These are phyloP conservation scores for Cyclocybe aegerita DNA, from an alignment of 768 basidiomycete genomes.

Conservation along the genomic window DNA sequence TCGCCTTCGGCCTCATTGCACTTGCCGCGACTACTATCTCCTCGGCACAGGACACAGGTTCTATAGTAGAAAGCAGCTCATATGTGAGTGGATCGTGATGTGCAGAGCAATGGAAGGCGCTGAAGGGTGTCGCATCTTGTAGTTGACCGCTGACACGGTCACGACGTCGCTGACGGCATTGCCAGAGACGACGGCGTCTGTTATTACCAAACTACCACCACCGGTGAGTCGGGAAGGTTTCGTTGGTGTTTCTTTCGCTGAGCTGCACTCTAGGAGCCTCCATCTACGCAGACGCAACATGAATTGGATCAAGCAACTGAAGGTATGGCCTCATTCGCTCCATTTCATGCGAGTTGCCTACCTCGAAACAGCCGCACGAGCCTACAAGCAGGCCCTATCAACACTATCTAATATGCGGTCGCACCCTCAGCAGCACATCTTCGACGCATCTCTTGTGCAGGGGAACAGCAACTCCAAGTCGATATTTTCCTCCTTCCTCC, in stretches of 20 bases:
- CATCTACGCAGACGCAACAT: conserved; percentile 11
- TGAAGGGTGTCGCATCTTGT: not conserved
- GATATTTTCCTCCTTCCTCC: conserved; percentile 64
- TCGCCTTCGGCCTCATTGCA: conserved; percentile 59
- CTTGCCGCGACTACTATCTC: conserved; percentile 40
- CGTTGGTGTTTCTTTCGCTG: not conserved
- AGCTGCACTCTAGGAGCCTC: conserved; percentile 7
- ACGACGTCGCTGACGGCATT: conserved; percentile 11
- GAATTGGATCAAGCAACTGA: conserved; percentile 40
- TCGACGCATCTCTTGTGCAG: conserved; percentile 50
- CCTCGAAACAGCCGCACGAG: conserved; percentile 54
- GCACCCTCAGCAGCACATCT: conserved; percentile 53
- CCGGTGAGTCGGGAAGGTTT: conserved; percentile 10
- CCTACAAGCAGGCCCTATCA: conserved; percentile 72
- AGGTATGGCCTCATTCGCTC: conserved; percentile 33
- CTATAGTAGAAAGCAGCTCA: conserved; percentile 22
- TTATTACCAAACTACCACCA: conserved; percentile 8
- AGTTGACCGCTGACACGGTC: conserved; percentile 17
- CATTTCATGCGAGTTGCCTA: not conserved
- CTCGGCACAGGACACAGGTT: conserved; percentile 38
- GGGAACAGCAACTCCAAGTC: conserved; percentile 44
- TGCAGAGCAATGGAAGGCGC: not conserved
- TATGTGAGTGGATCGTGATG: conserved; percentile 20
- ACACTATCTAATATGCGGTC: conserved; percentile 68
- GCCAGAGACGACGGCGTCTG: conserved; percentile 13